phyloP scores from a whole-genome alignment of 2,329 filamentous ascomycete species.

The Epichloe scottii region DNA sequence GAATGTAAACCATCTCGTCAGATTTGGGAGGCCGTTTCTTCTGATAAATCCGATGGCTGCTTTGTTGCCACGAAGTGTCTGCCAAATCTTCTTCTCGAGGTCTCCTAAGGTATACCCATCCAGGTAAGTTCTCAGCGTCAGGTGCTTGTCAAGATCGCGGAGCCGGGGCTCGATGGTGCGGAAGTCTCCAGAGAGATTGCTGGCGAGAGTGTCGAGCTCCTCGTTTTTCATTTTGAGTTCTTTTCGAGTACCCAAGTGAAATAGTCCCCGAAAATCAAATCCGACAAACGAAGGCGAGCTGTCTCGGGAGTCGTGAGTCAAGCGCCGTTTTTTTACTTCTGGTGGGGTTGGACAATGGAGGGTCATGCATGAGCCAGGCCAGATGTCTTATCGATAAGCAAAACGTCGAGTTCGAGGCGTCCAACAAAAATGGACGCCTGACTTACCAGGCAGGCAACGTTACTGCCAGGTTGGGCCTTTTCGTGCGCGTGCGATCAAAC shows the following conservation, averaged over 20 bases:
- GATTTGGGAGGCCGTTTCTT: constrained; percentile 62
- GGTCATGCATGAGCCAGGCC: constrained; percentile 8
- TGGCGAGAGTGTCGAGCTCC: constrained; percentile 39
- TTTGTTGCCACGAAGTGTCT: constrained; percentile 69
- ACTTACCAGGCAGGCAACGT: constrained; percentile 13
- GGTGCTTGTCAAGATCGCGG: constrained; percentile 69
- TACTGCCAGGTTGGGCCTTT: constrained; percentile 3
- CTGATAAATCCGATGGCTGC: constrained; percentile 72
- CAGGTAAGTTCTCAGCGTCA: constrained; percentile 77
- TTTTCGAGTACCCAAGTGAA: background rate
- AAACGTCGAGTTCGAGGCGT: background rate
- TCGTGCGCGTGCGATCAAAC: constrained; percentile 4
- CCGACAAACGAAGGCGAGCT: background rate
- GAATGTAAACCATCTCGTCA: constrained; percentile 78
- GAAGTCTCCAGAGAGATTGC: constrained; percentile 54
- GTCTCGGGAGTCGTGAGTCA: constrained; percentile 13
- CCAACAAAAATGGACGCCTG: constrained; percentile 10
- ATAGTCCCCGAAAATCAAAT: background rate
- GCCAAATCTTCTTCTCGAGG: constrained; percentile 72
- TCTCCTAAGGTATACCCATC: constrained; percentile 68
- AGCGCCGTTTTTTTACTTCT: constrained; percentile 12
- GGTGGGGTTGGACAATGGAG: constrained; percentile 11
- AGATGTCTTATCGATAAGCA: constrained; percentile 3
- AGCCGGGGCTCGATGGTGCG: constrained; percentile 68
- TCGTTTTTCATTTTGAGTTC: constrained; percentile 39